Evolutionary conservation across 2,329 filamentous ascomycete species (phyloP), one percentile per base, ranked within the genome.

Genomic region (Ambrosiella xylebori): DNA sequence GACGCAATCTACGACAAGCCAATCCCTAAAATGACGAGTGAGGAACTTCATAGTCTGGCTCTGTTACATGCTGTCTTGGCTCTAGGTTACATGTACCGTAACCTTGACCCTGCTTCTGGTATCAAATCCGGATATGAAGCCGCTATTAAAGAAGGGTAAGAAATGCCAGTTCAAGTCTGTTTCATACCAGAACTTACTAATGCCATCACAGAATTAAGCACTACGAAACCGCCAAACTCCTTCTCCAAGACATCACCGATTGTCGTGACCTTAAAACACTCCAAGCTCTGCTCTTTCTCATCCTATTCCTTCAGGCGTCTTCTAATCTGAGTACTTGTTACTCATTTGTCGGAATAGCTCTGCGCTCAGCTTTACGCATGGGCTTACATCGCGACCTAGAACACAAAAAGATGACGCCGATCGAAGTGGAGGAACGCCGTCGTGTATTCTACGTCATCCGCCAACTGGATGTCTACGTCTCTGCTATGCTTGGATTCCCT

Each of bases 321-420:
- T 85, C 86, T 8, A 87, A 88, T 65, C 71, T 91, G 37, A 86
- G 82, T 65, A 85, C 82, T 8, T 91, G 86, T 66, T 91, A 91
- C 68, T 81, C 85, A 0, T 89, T 88, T 64, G 77, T 91, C 53
- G 86, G 86, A 6, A 85, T 91, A 64, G 86, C 85, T 1, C 72
- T 90, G 54, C 79, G 86, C 55, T 84, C 85, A 6, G 81, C 85
- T n/a, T 70, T 91, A 39, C 80, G 86, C 36, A 82, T 91, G 70
- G 87, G 87, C 7, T 73, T 91, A 35, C 87, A 93, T 67, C 82
- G 87, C 56, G 80, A 85, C 61, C 71, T 91, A 5, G 74, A 81
- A 11, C 80, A 84, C 53, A 76, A 79, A 58, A 76, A 76, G 58
- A 76, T 85, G 57, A 76, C 78, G 54, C 74, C 79, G 1, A 77